A percentile compares a stretch with the other conserved stretches of the same genome.
Evolutionary conservation across 2,329 filamentous ascomycete genomes (phyloP).

Genomic region (Ceratocystis eucalypticola): DNA sequence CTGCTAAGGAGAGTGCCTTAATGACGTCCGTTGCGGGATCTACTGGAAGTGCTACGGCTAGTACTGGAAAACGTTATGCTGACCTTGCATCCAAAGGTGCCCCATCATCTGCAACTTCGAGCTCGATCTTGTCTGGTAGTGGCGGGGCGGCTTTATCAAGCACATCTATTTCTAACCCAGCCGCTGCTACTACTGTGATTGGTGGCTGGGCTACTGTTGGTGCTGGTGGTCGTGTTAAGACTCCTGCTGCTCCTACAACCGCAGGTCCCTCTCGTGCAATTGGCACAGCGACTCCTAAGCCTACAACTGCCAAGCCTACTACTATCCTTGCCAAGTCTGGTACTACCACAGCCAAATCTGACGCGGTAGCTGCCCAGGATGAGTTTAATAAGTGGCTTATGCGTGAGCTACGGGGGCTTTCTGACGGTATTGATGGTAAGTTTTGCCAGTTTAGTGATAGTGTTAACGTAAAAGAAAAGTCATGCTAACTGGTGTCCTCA

Average conservation of each 20-base stretch:
- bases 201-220: slow-evolving; percentile 92
- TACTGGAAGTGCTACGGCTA: slow-evolving; percentile 28
- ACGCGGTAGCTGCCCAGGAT: slow-evolving; percentile 50
- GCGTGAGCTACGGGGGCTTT: slow-evolving; percentile 62
- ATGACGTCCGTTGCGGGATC: slow-evolving; percentile 24
- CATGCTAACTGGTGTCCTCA: slow-evolving; percentile 5
- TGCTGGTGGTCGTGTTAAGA: slow-evolving; percentile 81
- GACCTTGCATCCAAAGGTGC: slow-evolving; percentile 71
- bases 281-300: slow-evolving; percentile 34
- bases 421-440: slow-evolving; percentile 39
- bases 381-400: slow-evolving; percentile 93
- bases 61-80: slow-evolving; percentile 74
- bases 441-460: slow-evolving; percentile 19
- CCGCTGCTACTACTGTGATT: slow-evolving; percentile 76
- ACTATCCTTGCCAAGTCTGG: slow-evolving; percentile 41
- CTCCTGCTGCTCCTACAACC: slow-evolving; percentile 31
- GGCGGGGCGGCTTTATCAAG: slow-evolving; percentile 32
- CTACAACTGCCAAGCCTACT: slow-evolving; percentile 33
- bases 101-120: slow-evolving; percentile 27
- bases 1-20: slow-evolving; percentile 39
- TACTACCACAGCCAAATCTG: slow-evolving; percentile 30
- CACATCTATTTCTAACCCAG: slow-evolving; percentile 54
- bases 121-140: slow-evolving; percentile 20
- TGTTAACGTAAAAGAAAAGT: slow-evolving; percentile 21
- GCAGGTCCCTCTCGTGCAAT: slow-evolving; percentile 27